phyloP scores from a whole-genome alignment of 495 filamentous ascomycete genomes.

The Aspergillus leporis region DNA sequence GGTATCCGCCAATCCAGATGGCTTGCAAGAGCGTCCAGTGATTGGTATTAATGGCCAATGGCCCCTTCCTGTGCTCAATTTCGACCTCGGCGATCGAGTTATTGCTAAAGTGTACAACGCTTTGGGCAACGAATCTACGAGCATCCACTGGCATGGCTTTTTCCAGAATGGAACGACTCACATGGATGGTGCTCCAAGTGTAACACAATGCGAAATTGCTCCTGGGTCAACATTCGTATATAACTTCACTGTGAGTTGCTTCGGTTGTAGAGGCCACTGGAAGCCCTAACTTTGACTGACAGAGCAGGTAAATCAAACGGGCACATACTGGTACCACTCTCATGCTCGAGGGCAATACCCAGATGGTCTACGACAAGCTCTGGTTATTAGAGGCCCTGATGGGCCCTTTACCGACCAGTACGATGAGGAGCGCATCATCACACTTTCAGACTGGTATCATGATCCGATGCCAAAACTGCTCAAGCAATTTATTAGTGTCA shows the following conservation, averaged over 20 bases:
- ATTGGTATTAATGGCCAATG: constrained; percentile 84
- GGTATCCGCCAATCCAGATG: constrained; percentile 81
- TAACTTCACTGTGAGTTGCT: constrained; percentile 58
- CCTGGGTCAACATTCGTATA: constrained; percentile 69
- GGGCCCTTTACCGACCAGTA: constrained; percentile 61
- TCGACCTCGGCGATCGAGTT: constrained; percentile 68
- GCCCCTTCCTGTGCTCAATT: constrained; percentile 70
- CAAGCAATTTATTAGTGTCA: constrained; percentile 44
- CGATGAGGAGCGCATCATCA: constrained; percentile 65
- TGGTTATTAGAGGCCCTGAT: constrained; percentile 69
- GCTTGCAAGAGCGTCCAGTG: constrained; percentile 58
- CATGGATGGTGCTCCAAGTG: constrained; percentile 74
- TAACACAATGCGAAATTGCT: constrained; percentile 67
- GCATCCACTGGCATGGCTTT: constrained; percentile 80
- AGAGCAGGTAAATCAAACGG: constrained; percentile 60
- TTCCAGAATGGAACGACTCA: constrained; percentile 66
- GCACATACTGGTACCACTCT: constrained; percentile 85
- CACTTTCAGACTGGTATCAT: constrained; percentile 67
- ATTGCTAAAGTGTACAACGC: constrained; percentile 72
- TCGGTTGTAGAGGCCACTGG: not conserved
- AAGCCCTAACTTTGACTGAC: not conserved
- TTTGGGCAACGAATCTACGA: constrained; percentile 67
- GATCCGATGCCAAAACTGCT: constrained; percentile 46
- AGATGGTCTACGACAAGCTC: constrained; percentile 70
- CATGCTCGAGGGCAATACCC: constrained; percentile 70